A percentile compares a stretch with the other conserved stretches of the same genome.
Evolutionary conservation across 345 rosid genomes (phyloP).

Genomic region (Schrenkiella parvula): DNA sequence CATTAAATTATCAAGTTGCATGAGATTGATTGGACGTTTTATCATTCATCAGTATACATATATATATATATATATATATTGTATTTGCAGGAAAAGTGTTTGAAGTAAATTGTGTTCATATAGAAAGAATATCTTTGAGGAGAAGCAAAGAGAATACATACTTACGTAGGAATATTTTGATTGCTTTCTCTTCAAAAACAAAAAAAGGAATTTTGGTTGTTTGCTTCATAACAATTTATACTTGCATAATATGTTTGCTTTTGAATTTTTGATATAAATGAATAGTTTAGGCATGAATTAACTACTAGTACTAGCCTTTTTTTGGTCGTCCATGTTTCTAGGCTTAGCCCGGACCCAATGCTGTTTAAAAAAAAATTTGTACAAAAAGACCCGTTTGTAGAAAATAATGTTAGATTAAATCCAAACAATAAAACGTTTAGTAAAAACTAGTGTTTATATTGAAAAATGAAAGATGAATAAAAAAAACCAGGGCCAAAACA

Average conservation of each 20-base stretch:
- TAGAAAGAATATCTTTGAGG: conserved; percentile 27
- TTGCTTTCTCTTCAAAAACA: background rate
- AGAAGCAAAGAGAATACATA: conserved; percentile 23
- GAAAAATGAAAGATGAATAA: too few species aligned
- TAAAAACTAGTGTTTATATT: too few species aligned
- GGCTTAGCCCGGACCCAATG: too few species aligned
- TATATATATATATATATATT: conserved; percentile 33
- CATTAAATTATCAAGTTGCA: background rate
- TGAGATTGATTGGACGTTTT: background rate
- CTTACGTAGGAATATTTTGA: conserved; percentile 1
- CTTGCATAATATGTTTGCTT: background rate
- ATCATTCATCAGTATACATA: background rate
- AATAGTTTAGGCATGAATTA: background rate
- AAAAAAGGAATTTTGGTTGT: conserved; percentile 15
- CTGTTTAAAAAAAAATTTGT: too few species aligned
- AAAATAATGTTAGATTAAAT: too few species aligned
- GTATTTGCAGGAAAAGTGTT: conserved; percentile 31
- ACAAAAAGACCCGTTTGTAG: too few species aligned
- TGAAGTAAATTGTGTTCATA: conserved; percentile 6
- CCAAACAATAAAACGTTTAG: too few species aligned
- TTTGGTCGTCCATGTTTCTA: too few species aligned
- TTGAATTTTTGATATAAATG: background rate
- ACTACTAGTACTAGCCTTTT: too few species aligned
- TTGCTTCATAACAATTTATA: background rate
- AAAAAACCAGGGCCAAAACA: too few species aligned